Evolutionary conservation across 768 basidiomycete species (phyloP).

Genomic region (Boletus huronensis): DNA sequence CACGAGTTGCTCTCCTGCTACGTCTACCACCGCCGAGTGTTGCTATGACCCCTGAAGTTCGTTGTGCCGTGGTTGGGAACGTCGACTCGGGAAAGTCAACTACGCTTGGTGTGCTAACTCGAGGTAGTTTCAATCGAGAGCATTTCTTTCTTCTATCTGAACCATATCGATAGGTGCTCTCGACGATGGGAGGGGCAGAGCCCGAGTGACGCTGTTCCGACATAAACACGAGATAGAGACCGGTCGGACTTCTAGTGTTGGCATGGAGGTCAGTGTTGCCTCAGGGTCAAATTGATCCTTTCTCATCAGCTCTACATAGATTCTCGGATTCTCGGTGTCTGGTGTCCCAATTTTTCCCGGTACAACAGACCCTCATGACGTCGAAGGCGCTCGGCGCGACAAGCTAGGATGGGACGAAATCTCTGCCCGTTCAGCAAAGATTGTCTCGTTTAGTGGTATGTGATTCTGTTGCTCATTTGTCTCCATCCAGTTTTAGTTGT

Average conservation of each 20-base stretch:
- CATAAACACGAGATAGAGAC: constrained; percentile 98
- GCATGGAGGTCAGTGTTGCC: constrained; percentile 78
- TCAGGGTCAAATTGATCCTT: background rate
- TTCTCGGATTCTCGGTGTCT: constrained; percentile 78
- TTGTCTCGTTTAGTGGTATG: constrained; percentile 87
- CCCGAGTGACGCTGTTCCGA: constrained; percentile 86
- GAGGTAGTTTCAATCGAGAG: constrained; percentile 49
- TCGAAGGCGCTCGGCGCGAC: constrained; percentile 70
- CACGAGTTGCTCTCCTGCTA: constrained; percentile 59
- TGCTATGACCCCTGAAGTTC: constrained; percentile 81
- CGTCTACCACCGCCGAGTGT: constrained; percentile 75
- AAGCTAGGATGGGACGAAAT: constrained; percentile 97
- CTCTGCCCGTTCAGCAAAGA: constrained; percentile 81
- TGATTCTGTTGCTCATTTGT: background rate
- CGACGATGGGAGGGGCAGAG: constrained; percentile 78
- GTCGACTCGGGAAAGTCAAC: constrained; percentile 94
- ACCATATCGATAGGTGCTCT: constrained; percentile 49
- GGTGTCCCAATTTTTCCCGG: constrained; percentile 79
- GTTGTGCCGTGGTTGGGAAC: constrained; percentile 95
- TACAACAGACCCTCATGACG: constrained; percentile 50
- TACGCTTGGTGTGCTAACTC: constrained; percentile 90
- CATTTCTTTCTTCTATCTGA: constrained; percentile 15
- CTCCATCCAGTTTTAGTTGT: background rate
- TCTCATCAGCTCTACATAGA: constrained; percentile 41
- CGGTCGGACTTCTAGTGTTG: constrained; percentile 91